A percentile compares a stretch with the other conserved stretches of the same genome.
These are phyloP conservation scores for Blastosporella zonata DNA, from an alignment of 1,284 basidiomycete genomes.

Conservation along the genomic window DNA sequence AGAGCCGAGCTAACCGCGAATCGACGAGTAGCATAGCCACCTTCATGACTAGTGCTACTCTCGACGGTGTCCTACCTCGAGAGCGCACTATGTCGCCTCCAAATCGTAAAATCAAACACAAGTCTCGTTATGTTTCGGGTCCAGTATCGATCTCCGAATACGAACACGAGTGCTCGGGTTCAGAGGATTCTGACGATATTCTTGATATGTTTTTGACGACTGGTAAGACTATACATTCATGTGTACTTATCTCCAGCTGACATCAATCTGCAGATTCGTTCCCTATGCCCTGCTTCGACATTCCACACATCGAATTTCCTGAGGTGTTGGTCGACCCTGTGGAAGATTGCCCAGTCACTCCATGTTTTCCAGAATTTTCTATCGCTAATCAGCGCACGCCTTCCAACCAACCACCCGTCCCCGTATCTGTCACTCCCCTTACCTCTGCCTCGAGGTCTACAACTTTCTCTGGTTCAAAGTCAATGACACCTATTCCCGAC, in stretches of 20 bases:
- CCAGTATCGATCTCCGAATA: conserved; percentile 36
- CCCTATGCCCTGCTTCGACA: conserved; percentile 31
- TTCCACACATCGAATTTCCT: conserved; percentile 21
- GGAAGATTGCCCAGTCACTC: conserved; percentile 31
- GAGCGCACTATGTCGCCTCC: conserved; percentile 14
- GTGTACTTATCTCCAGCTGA: neutral
- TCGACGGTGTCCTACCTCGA: conserved; percentile 51
- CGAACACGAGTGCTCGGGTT: conserved; percentile 36
- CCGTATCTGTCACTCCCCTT: conserved; percentile 6
- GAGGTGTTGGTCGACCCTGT: conserved; percentile 8
- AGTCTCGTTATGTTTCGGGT: conserved; percentile 29
- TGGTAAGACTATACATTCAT: conserved; percentile 30
- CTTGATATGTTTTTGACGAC: conserved; percentile 44
- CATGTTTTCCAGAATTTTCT: conserved; percentile 18
- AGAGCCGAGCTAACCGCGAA: conserved; percentile 32
- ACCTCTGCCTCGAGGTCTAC: conserved; percentile 30
- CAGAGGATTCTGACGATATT: conserved; percentile 38
- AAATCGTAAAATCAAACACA: conserved; percentile 19
- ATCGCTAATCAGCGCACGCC: conserved; percentile 20
- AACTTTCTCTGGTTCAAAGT: conserved; percentile 25
- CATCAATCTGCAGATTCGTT: conserved; percentile 33
- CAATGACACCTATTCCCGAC: conserved; percentile 22
- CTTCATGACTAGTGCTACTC: conserved; percentile 52
- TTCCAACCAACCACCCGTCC: conserved; percentile 12
- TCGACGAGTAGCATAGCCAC: conserved; percentile 61